These are phyloP conservation scores for Carallia brachiata DNA, from an alignment of 345 rosid genomes.

Conservation along the genomic window DNA sequence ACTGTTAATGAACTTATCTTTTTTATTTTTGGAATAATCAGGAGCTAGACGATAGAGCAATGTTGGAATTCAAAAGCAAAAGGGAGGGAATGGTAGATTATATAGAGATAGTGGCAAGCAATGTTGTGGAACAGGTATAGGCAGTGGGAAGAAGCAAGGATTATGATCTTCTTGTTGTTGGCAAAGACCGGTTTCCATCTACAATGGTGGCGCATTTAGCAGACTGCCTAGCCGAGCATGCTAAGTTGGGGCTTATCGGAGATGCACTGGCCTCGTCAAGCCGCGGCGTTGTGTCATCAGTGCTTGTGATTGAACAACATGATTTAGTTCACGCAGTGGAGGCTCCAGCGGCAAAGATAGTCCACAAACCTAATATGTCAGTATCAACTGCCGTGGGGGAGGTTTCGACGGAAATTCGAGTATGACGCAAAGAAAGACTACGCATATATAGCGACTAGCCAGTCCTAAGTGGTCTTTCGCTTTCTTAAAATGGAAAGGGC, in stretches of 20 bases:
- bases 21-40: constrained; percentile 12
- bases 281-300: constrained; percentile 37
- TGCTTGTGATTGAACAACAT: constrained; percentile 58
- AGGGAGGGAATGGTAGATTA: constrained; percentile 49
- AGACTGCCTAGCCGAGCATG: constrained; percentile 49
- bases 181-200: constrained; percentile 69
- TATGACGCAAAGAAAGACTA: background rate
- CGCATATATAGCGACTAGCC: no score
- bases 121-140: constrained; percentile 51
- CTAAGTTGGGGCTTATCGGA: constrained; percentile 52
- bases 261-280: constrained; percentile 41
- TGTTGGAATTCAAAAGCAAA: constrained; percentile 45
- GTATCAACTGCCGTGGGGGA: constrained; percentile 13
- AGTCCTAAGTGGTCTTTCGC: no score
- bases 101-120: constrained; percentile 40
- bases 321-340: constrained; percentile 44
- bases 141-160: constrained; percentile 52
- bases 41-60: constrained; percentile 54
- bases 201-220: constrained; percentile 47
- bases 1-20: background rate
- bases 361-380: background rate
- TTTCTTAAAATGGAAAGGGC: no score
- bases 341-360: constrained; percentile 37
- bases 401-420: constrained; percentile 19
- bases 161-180: constrained; percentile 64